Evolutionary conservation across 148 eudicot species (phyloP).

Genomic region (Dysphania ambrosioides): DNA sequence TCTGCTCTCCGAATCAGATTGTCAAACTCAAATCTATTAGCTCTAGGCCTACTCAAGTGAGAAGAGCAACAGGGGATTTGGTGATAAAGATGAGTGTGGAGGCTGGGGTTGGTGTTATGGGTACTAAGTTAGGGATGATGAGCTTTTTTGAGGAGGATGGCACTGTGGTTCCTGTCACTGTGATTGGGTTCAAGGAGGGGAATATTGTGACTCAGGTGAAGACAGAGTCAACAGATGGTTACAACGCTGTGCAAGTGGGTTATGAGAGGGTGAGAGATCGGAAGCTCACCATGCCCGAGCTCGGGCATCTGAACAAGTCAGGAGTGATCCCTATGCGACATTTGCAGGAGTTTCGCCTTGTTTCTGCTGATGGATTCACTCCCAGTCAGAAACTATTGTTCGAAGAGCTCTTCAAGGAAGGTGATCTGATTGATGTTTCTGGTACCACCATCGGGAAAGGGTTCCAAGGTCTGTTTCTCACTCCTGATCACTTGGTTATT

Average conservation of each 20-base stretch:
- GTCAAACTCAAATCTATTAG: conserved; percentile 20
- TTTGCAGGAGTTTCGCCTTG: conserved; percentile 79
- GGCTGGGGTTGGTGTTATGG: conserved; percentile 90
- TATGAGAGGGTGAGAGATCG: conserved; percentile 79
- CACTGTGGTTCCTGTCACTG: conserved; percentile 77
- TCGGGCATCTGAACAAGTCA: conserved; percentile 73
- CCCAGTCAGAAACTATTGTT: conserved; percentile 56
- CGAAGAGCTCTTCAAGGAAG: conserved; percentile 76
- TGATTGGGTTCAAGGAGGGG: conserved; percentile 95
- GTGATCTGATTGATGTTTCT: conserved; percentile 85
- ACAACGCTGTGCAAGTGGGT: conserved; percentile 84
- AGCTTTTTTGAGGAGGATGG: conserved; percentile 66
- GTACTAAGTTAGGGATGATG: conserved; percentile 95
- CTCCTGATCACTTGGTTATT: not conserved
- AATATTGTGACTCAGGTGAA: conserved; percentile 95
- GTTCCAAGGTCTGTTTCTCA: conserved; percentile 52
- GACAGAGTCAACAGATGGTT: conserved; percentile 85
- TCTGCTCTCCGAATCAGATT: conserved; percentile 34
- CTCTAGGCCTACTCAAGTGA: conserved; percentile 14
- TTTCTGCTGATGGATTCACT: conserved; percentile 59
- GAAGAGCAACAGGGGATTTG: conserved; percentile 20
- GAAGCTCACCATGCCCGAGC: conserved; percentile 78
- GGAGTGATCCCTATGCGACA: conserved; percentile 82
- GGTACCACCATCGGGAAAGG: conserved; percentile 97
- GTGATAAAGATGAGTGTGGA: conserved; percentile 50